Base-by-base conservation (phyloP, 495 filamentous ascomycete genomes). In the Xylaria palmicola region DNA sequence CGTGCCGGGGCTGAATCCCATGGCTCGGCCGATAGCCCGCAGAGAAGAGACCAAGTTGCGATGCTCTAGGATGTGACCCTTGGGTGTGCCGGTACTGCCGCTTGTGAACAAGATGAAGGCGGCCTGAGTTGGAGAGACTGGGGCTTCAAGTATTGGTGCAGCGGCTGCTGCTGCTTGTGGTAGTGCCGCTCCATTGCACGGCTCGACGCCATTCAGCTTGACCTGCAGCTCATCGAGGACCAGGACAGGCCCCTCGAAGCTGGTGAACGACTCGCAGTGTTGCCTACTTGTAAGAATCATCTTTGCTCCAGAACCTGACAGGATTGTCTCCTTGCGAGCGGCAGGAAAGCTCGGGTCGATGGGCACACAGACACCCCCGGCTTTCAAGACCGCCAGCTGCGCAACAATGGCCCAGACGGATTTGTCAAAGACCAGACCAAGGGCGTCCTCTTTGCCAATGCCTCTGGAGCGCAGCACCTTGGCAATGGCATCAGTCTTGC, bases 331-430 rank as follows among this genome's bases (percentile, higher is more conserved):
- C 4, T 6, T 45, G 20, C 43, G 43, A 24, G 17, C 20, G 20
- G n/a, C 43, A 6, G 43, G 8, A 7, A 6, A 6, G 3, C n/a
- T 72, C 8, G 83, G 79, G 47, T 84, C 82, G 7, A 86, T 67
- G 17, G 79, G 80, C 17, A 85, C 81, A 60, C 66, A 68, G 19
- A 62, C 75, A 19, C 68, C 78, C 22, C 80, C 80, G n/a, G 80
- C 72, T 43, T 75, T 76, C 30, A 81, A 34, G 10, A 81, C 62
- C 2, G 65, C 79, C 5, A 83, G 43, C 22, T 77, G 69, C 3
- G 76, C 67, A 15, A 82, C 73, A 9, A 75, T 49, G 9, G 68
- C 70, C 77, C 75, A 75, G 29, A 60, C 65, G 6, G 78, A 81
- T 65, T 83, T 83, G 40, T 81, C 73, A 19, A 82, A 72, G 53